Evolutionary conservation across 163 green algal species (phyloP).

Genomic region (Prototheca stagnorum): DNA sequence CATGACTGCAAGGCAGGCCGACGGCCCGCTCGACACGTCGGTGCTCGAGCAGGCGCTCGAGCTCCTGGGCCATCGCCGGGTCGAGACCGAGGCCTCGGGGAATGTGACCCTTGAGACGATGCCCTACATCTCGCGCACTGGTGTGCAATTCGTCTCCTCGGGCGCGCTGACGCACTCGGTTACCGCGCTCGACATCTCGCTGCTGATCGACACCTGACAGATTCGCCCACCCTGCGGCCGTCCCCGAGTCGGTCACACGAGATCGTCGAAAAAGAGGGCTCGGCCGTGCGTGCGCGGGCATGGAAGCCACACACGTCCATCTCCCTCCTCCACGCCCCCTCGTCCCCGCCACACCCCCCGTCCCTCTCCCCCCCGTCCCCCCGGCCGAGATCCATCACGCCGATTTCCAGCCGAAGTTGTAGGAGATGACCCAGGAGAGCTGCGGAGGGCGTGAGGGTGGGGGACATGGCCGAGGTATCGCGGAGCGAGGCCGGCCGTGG

Average conservation of each 20-base stretch:
- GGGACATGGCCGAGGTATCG: neutral
- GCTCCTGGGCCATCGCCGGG: constrained; percentile 32
- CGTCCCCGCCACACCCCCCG: too few relatives aligned
- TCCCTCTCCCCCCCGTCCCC: too few relatives aligned
- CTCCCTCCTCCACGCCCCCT: too few relatives aligned
- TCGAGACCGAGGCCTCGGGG: constrained; percentile 88
- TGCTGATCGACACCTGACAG: constrained; percentile 63
- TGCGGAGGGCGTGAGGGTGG: neutral
- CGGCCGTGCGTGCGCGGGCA: too few relatives aligned
- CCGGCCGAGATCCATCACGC: too few relatives aligned
- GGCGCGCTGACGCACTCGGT: constrained; percentile 91
- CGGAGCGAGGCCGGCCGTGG: neutral
- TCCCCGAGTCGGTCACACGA: too few relatives aligned
- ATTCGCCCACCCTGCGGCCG: too few relatives aligned
- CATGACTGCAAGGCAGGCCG: constrained; percentile 57
- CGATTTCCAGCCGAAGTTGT: too few relatives aligned
- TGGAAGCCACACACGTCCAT: too few relatives aligned
- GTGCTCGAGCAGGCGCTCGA: constrained; percentile 54
- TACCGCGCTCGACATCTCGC: constrained; percentile 83
- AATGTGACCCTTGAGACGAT: constrained; percentile 84
- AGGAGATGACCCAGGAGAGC: neutral
- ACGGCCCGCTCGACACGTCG: constrained; percentile 36
- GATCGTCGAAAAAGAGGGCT: too few relatives aligned
- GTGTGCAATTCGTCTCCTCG: constrained; percentile 81
- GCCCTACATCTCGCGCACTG: constrained; percentile 62